Evolutionary conservation across 2,329 filamentous ascomycete species (phyloP), one percentile per base, ranked within the genome.

Genomic region (Pleoardoris graminearum): DNA sequence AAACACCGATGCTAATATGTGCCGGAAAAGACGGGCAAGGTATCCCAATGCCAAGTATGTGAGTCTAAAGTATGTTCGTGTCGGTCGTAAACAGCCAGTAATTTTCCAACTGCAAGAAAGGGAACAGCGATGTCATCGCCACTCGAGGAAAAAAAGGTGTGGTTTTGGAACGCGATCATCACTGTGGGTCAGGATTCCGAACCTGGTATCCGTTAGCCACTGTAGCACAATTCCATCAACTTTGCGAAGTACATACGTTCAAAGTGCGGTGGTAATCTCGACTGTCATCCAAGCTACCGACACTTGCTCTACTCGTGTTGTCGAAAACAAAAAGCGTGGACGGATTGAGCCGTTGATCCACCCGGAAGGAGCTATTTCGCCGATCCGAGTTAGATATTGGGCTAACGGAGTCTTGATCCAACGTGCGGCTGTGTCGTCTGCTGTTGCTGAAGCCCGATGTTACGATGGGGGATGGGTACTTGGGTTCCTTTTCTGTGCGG

Each of bases 321-420:
- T 75, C 74, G 38, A 78, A 72, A 30, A 70, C 71, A 61, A 79
- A 76, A 23, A 80, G 68, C 3, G 76, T 76, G 6, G 72, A 72
- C 2, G 78, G 78, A 51, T 80, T 80, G 21, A 80, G 69, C 21
- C 78, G 69, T 53, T 79, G 77, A 51, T 80, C 78, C 54, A 77
- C 76, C 27, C 79, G 69, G 51, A 77, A 77, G 49, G 74, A 69
- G 53, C 77, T 80, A 48, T 72, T 70, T 37, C 78, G 60, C 44
- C 70, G 63, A 47, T 68, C 66, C 39, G 67, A 70, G 7, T 65
- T 64, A 8, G 70, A 70, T 1, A 62, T 59, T 1, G 73, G 73
- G 27, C 67, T 74, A 22, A 68, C 66, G 0, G 71, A 71, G 7
- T 72, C 69, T 19, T 59, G 60, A 21, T 72, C 67, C 7, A 64